Evolutionary conservation across 2,329 filamentous ascomycete genomes (phyloP).

Genomic region (Xylaria polymorpha): DNA sequence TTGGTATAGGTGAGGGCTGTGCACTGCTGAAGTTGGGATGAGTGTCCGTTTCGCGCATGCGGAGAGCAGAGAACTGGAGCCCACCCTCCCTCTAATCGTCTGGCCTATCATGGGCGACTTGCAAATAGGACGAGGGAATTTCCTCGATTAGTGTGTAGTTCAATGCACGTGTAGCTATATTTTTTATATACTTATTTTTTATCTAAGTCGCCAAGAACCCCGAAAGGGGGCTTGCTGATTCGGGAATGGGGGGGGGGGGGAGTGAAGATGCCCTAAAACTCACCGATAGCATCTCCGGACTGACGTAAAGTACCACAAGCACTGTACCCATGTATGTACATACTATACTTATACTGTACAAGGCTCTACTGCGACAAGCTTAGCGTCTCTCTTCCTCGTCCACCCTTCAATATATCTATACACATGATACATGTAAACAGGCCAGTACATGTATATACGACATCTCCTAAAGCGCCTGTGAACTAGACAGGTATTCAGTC

Average conservation of each 20-base stretch:
- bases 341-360: too few species aligned
- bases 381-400: neutral
- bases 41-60: constrained; percentile 28
- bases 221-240: constrained; percentile 15
- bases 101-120: constrained; percentile 34
- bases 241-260: constrained; percentile 10
- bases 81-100: constrained; percentile 30
- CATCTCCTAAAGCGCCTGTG: neutral
- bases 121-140: constrained; percentile 21
- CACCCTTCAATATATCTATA: neutral
- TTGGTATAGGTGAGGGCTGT: neutral
- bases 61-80: constrained; percentile 36
- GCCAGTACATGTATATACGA: neutral
- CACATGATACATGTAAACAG: neutral
- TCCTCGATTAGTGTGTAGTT: constrained; percentile 26
- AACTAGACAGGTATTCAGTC: neutral
- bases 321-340: constrained; percentile 2
- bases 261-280: constrained; percentile 20
- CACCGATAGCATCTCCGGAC: constrained; percentile 5
- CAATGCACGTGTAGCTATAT: constrained; percentile 8
- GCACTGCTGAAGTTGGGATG: constrained; percentile 5
- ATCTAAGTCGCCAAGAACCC: constrained; percentile 19
- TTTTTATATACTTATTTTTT: constrained; percentile 16
- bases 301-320: constrained; percentile 4
- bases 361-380: too few species aligned